Evolutionary conservation across 768 basidiomycete genomes (phyloP).

Genomic region (Psilocybe sp.): DNA sequence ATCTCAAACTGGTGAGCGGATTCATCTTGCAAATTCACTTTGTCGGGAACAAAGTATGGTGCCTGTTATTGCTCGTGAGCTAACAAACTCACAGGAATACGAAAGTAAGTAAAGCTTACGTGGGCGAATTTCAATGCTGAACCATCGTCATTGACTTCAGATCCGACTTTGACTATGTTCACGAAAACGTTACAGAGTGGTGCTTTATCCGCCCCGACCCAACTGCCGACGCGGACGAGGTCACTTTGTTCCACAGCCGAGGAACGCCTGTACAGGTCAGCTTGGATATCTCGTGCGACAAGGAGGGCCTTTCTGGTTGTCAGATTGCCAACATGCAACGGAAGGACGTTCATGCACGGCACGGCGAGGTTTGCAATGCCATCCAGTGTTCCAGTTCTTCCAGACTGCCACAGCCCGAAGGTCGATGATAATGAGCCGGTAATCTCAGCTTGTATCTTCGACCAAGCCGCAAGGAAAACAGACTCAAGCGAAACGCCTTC

Average conservation of each 20-base stretch:
- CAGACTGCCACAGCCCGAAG: conserved; percentile 48
- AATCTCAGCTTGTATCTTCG: conserved; percentile 31
- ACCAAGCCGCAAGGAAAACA: conserved; percentile 44
- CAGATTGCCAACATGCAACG: conserved; percentile 27
- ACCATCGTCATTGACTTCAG: conserved; percentile 16
- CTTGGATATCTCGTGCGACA: conserved; percentile 29
- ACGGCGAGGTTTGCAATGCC: conserved; percentile 35
- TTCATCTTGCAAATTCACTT: conserved; percentile 10
- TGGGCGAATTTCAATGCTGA: conserved; percentile 28
- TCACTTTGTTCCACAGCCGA: conserved; percentile 39
- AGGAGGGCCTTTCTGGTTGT: conserved; percentile 17
- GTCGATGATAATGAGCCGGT: conserved; percentile 25
- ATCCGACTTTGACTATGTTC: conserved; percentile 37
- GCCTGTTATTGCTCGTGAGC: conserved; percentile 16
- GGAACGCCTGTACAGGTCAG: conserved; percentile 33
- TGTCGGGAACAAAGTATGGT: conserved; percentile 32
- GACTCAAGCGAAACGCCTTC: conserved; percentile 33
- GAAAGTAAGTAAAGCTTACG: conserved; percentile 21
- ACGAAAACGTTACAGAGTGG: conserved; percentile 42
- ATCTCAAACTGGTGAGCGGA: conserved; percentile 17
- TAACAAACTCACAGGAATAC: not conserved
- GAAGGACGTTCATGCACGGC: conserved; percentile 45
- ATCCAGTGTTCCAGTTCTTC: conserved; percentile 33
- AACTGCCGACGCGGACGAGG: conserved; percentile 31
- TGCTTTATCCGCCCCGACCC: conserved; percentile 26